Evolutionary conservation across 1,284 basidiomycete species (phyloP).

Genomic region (Mixia osmundae): DNA sequence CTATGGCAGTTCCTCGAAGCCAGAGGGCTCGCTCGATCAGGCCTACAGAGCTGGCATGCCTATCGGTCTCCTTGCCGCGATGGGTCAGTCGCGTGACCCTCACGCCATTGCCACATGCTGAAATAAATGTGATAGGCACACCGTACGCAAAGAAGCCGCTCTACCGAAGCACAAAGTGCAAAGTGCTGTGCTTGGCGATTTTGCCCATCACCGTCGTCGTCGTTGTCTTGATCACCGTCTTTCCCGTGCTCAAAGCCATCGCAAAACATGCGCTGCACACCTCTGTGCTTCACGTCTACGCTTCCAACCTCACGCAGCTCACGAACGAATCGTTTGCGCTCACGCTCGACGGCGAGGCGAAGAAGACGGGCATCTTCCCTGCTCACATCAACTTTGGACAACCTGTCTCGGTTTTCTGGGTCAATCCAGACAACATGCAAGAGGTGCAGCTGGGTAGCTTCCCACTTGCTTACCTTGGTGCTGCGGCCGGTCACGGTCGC

Average conservation of each 20-base stretch:
- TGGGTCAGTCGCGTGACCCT: too few relatives aligned
- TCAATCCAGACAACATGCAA: conserved; percentile 15
- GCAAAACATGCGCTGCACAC: conserved; percentile 22
- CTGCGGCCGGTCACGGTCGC: conserved; percentile 21
- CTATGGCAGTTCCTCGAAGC: too few relatives aligned
- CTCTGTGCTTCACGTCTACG: conserved; percentile 18
- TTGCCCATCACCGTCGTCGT: conserved; percentile 16
- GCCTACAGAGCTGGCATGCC: too few relatives aligned
- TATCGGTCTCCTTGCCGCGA: too few relatives aligned
- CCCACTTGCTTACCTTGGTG: conserved; percentile 3
- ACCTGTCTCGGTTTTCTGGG: conserved; percentile 22
- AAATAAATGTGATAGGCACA: too few relatives aligned
- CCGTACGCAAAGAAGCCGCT: too few relatives aligned
- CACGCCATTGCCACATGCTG: too few relatives aligned
- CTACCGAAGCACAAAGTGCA: conserved; percentile 18
- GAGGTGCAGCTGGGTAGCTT: conserved; percentile 20
- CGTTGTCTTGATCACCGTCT: conserved; percentile 17
- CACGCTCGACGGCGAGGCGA: conserved; percentile 19
- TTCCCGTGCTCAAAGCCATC: conserved; percentile 21
- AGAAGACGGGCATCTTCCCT: conserved; percentile 23
- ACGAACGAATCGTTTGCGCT: conserved; percentile 20
- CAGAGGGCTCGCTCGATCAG: too few relatives aligned
- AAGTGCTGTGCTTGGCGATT: conserved; percentile 17
- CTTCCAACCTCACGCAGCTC: conserved; percentile 21
- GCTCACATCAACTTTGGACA: conserved; percentile 21